These are phyloP conservation scores for Tolypocladium ophioglossoides DNA, from an alignment of 2,329 filamentous ascomycete species.

Conservation along the genomic window DNA sequence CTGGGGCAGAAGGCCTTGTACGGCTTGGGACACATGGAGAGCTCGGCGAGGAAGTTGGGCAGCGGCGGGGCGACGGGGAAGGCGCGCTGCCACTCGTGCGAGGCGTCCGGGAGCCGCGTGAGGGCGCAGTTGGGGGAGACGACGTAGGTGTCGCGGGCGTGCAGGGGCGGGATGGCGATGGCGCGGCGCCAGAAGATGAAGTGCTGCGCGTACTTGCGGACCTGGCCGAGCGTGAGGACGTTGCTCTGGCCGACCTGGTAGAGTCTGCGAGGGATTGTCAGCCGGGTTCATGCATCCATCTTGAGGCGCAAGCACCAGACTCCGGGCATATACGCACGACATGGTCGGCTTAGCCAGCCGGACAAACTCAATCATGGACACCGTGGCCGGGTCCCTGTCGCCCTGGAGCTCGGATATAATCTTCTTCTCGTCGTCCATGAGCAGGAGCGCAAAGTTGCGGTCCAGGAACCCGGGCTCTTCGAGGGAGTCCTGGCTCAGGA, in stretches of 20 bases:
- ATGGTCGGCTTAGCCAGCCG: conserved; percentile 60
- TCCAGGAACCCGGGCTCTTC: conserved; percentile 62
- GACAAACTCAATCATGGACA: conserved; percentile 72
- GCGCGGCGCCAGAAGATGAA: conserved; percentile 94
- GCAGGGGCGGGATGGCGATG: conserved; percentile 80
- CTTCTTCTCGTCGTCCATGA: conserved; percentile 72
- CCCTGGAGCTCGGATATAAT: conserved; percentile 64
- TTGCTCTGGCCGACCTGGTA: conserved; percentile 61
- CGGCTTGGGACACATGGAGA: conserved; percentile 70
- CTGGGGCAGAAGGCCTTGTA: conserved; percentile 80
- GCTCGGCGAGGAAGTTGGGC: conserved; percentile 73
- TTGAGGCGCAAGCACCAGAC: background rate
- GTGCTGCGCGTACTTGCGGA: conserved; percentile 82
- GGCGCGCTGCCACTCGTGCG: conserved; percentile 59
- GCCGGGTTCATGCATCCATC: background rate
- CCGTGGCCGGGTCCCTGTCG: conserved; percentile 65
- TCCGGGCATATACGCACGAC: conserved; percentile 33
- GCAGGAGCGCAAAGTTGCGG: conserved; percentile 76
- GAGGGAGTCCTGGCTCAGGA: conserved; percentile 56
- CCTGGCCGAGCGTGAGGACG: conserved; percentile 65
- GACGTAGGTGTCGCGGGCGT: conserved; percentile 83
- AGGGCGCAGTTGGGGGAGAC: conserved; percentile 84
- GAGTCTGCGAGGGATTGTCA: conserved; percentile 28
- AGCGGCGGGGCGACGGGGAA: conserved; percentile 80
- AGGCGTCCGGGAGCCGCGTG: conserved; percentile 56